Percentiles rank a stretch among this genome's conserved stretches.
Evolutionary conservation across 371 early-diverging fungal species (phyloP).

Genomic region (Lichtheimia corymbifera): DNA sequence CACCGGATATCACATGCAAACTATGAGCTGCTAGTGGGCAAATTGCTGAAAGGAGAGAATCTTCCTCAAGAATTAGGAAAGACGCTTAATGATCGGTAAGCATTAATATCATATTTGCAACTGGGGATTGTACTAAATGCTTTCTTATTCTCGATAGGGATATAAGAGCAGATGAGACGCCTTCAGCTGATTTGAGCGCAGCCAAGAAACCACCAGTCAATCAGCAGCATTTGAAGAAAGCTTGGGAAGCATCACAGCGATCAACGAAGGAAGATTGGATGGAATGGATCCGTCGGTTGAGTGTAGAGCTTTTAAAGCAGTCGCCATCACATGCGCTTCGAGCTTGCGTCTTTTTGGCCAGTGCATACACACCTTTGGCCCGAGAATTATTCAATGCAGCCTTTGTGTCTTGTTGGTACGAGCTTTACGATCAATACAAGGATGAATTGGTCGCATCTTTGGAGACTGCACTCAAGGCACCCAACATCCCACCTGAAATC

Average conservation of each 20-base stretch:
- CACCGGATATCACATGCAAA: constrained; percentile 68
- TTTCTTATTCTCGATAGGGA: constrained; percentile 22
- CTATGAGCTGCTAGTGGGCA: constrained; percentile 74
- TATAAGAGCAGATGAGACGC: constrained; percentile 46
- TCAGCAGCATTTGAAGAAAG: constrained; percentile 83
- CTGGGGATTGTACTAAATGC: constrained; percentile 4
- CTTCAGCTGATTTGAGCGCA: constrained; percentile 54
- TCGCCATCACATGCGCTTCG: constrained; percentile 95
- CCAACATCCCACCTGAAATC: constrained; percentile 91
- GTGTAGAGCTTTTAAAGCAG: constrained; percentile 92
- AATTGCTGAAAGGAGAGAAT: constrained; percentile 78
- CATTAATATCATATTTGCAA: constrained; percentile 14
- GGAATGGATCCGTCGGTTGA: constrained; percentile 93
- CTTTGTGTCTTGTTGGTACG: constrained; percentile 97
- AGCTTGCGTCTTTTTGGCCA: constrained; percentile 87
- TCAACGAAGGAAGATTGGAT: constrained; percentile 95
- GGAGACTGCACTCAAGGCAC: constrained; percentile 84
- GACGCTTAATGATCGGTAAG: constrained; percentile 39
- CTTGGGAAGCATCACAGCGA: constrained; percentile 92
- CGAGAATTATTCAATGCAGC: constrained; percentile 95
- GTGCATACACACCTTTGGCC: constrained; percentile 81
- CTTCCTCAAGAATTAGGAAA: constrained; percentile 70
- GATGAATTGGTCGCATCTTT: constrained; percentile 88
- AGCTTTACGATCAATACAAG: constrained; percentile 87
- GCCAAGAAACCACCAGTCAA: constrained; percentile 83